Percentiles rank a stretch among this genome's conserved stretches.
Conservation (phyloP, 2,329 filamentous ascomycete species). For the Reticulascus tulasneorum region DNA sequence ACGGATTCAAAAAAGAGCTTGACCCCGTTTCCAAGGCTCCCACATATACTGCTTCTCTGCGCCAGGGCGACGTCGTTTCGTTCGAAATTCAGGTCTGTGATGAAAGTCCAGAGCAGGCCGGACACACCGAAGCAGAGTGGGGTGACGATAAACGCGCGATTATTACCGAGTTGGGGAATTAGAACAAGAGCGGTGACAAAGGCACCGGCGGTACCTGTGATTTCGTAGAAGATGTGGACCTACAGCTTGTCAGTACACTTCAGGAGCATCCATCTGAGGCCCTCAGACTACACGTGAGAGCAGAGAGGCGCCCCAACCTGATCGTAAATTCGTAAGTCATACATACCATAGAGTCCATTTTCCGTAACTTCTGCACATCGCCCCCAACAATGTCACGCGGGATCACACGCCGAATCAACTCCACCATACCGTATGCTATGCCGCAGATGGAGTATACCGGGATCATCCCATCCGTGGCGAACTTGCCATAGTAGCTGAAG, state of each 20-base stretch:
- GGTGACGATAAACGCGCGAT: slow-evolving; percentile 47
- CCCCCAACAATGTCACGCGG: slow-evolving; percentile 48
- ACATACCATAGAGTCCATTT: slow-evolving; percentile 36
- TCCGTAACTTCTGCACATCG: slow-evolving; percentile 43
- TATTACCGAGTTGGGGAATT: slow-evolving; percentile 47
- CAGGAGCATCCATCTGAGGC: no score
- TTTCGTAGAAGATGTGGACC: slow-evolving; percentile 43
- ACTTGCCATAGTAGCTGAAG: slow-evolving; percentile 42
- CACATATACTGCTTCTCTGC: slow-evolving; percentile 10
- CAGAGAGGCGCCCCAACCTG: not conserved
- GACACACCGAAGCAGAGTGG: slow-evolving; percentile 41
- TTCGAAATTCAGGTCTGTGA: slow-evolving; percentile 34
- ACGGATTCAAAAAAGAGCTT: slow-evolving; percentile 31
- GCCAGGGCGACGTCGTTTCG: slow-evolving; percentile 14
- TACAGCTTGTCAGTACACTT: not conserved
- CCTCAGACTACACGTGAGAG: not conserved
- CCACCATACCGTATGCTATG: slow-evolving; percentile 44
- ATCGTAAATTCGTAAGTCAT: slow-evolving; percentile 7
- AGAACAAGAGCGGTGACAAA: slow-evolving; percentile 45
- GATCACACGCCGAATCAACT: slow-evolving; percentile 46
- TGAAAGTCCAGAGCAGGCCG: slow-evolving; percentile 41
- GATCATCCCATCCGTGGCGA: slow-evolving; percentile 45
- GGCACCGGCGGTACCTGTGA: slow-evolving; percentile 43
- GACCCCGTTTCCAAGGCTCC: slow-evolving; percentile 3
- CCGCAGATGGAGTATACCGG: slow-evolving; percentile 41